phyloP scores from a whole-genome alignment of 371 early-diverging fungal genomes.

The Basidiobolus meristosporus region DNA sequence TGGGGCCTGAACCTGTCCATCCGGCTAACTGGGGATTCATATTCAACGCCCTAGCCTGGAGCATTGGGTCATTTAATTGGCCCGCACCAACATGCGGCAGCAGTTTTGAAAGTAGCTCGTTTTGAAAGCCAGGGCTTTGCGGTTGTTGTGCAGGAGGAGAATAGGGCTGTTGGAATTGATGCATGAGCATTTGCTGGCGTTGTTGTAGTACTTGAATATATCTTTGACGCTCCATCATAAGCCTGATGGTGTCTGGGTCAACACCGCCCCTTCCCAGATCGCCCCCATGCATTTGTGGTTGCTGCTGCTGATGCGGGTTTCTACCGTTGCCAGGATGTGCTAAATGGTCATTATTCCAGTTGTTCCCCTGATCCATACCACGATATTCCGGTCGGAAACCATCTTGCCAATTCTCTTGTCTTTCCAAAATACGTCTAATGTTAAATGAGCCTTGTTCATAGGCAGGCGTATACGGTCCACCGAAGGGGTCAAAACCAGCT shows the following conservation, averaged over 20 bases:
- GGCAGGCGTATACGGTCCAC: slow-evolving; percentile 4
- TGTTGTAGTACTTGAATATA: slow-evolving; percentile 3
- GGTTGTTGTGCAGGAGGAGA: background rate
- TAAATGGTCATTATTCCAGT: slow-evolving; percentile 1
- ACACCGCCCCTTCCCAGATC: background rate
- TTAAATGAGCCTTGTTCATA: slow-evolving; percentile 5
- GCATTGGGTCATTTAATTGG: too few species aligned
- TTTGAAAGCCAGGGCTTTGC: background rate
- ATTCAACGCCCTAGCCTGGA: too few species aligned
- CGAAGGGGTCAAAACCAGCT: background rate
- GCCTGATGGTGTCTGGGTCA: background rate
- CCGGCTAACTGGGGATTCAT: too few species aligned
- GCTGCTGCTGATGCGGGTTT: slow-evolving; percentile 2
- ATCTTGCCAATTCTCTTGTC: slow-evolving; percentile 7
- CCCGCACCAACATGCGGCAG: too few species aligned
- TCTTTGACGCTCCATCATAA: slow-evolving; percentile 3
- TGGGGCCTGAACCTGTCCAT: too few species aligned
- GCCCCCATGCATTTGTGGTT: background rate
- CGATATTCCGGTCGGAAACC: slow-evolving; percentile 5
- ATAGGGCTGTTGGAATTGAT: background rate
- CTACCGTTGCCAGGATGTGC: slow-evolving; percentile 3
- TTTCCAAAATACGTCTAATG: slow-evolving; percentile 5
- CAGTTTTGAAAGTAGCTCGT: background rate
- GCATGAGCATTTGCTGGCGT: slow-evolving; percentile 1
- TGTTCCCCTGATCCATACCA: slow-evolving; percentile 1